Base-by-base conservation (phyloP, 345 rosid genomes). In the Syzygium jambos region DNA sequence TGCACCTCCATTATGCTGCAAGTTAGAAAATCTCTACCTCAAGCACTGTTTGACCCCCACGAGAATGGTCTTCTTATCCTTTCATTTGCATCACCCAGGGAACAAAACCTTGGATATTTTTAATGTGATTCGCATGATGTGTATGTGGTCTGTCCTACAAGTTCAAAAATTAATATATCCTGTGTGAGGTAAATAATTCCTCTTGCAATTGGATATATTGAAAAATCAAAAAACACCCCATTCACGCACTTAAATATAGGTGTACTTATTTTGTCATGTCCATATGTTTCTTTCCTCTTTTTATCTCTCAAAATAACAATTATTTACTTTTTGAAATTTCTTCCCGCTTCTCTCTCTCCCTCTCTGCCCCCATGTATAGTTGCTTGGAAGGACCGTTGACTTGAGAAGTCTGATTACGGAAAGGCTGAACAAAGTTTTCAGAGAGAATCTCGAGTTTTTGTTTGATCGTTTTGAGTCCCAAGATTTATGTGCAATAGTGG, bases 391-490 rank as follows among this genome's bases (percentile, higher is more conserved):
- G 96, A 94, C 95, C 59, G 91, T 98, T 90, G 91, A 98, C 91
- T 91, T 98, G 91, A 95, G 99, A 93, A 96, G 98, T 86, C 91
- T 98, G 91, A 94, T 98, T 55, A 89, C 98, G 85, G 96, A 95
- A 91, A 89, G 98, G 90, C 93, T 98, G 98, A 98, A 98, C 88
- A 98, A 94, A 94, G 90, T 91, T 86, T 96, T 95, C 91, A 96
- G 99, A 92, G 99, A 98, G 91, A 98, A 98, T 90, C 93, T 98
- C 5, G 99, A 98, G 92, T 98, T 98, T 91, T 95, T 98, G 46
- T 95, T 98, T 88, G 98, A 98, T 80, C 98, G 98, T 84, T 98
- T 98, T 82, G 99, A 96, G 94, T 98, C 98, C 65, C 99, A 98
- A 77, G 99, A 98, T 91, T 88, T 98, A 87, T 96, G 98, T 92